Evolutionary conservation across 1,284 basidiomycete genomes (phyloP).

Genomic region (Boletus albobrunnescens): DNA sequence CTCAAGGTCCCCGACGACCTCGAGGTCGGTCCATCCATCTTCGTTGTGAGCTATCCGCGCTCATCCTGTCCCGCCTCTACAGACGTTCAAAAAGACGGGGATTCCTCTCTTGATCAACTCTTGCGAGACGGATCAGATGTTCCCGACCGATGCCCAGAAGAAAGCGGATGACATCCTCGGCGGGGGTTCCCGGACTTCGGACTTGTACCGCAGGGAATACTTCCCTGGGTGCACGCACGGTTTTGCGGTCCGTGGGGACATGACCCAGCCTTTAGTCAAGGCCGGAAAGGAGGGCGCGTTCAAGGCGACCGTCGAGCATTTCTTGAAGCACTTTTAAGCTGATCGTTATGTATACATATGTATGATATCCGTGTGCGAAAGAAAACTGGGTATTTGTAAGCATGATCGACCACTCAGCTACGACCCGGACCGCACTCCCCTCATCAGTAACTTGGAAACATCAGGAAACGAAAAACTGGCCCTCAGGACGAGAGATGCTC

Average conservation of each 20-base stretch:
- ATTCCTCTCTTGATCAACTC: conserved; percentile 45
- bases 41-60: too few relatives aligned
- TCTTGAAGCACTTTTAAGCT: conserved; percentile 36
- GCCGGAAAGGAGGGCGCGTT: conserved; percentile 65
- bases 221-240: conserved; percentile 50
- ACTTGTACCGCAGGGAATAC: conserved; percentile 43
- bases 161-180: conserved; percentile 42
- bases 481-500: too few relatives aligned
- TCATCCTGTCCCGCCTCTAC: not conserved
- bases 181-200: conserved; percentile 34
- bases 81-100: conserved; percentile 34
- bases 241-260: conserved; percentile 46
- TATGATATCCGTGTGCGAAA: not conserved
- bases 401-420: too few relatives aligned
- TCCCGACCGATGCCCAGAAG: conserved; percentile 31
- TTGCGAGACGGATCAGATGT: conserved; percentile 36
- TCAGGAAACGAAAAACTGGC: too few relatives aligned
- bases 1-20: conserved; percentile 47
- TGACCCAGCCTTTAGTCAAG: conserved; percentile 40
- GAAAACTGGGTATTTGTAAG: too few relatives aligned
- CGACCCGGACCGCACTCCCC: too few relatives aligned
- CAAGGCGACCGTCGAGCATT: conserved; percentile 51
- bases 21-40: conserved; percentile 16
- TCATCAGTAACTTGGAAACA: too few relatives aligned
- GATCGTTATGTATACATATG: not conserved